Base-by-base conservation (phyloP, 2,329 filamentous ascomycete species). In the Fusarium burgessii region DNA sequence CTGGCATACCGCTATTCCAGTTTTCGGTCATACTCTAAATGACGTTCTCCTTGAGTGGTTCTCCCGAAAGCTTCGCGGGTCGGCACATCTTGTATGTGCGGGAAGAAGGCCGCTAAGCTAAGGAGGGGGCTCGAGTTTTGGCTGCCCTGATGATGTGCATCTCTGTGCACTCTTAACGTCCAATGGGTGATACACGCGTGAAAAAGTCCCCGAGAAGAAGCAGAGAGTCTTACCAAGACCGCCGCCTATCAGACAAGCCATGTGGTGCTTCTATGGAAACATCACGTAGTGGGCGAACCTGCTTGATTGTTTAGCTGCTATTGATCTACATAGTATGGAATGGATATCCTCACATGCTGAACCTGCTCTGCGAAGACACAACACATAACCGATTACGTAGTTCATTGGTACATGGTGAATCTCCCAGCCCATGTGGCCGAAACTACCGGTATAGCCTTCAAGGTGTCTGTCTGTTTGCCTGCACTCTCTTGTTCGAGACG, bases 31-130 rank as follows among this genome's bases (percentile, higher is more conserved):
- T 45, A 67, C 56, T 49, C 40, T 54, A 35, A 47, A 12, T 50
- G 47, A 38, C 47, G 47, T n/a, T 60, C n/a, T 52, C 33, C 35
- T 33, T 40, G 25, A 62, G 43, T 60, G 54, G 64, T 71, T 61
- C 54, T 71, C 46, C 68, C 68, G 68, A 72, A 65, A 71, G 64
- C 64, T 72, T 71, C 68, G 51, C 68, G 68, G 68, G 36, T 64
- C 68, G 68, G 49, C 50, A 69, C 58, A 58, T 61, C 58, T 56
- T 71, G 68, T 71, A 51, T 64, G 68, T 55, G 64, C 68, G 68
- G 68, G 63, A 69, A 68, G 43, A 60, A 63, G 50, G 68, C 63
- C 63, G 41, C 68, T 71, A 66, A 63, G 38, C 58, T 49, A 58
- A 60, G 60, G 45, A 52, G 43, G 63, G 65, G 65, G 63, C 29